Evolutionary conservation across 192 early-diverging fungal species (phyloP), one percentile per base, ranked within the genome.

Genomic region (Coemansia asiatica): DNA sequence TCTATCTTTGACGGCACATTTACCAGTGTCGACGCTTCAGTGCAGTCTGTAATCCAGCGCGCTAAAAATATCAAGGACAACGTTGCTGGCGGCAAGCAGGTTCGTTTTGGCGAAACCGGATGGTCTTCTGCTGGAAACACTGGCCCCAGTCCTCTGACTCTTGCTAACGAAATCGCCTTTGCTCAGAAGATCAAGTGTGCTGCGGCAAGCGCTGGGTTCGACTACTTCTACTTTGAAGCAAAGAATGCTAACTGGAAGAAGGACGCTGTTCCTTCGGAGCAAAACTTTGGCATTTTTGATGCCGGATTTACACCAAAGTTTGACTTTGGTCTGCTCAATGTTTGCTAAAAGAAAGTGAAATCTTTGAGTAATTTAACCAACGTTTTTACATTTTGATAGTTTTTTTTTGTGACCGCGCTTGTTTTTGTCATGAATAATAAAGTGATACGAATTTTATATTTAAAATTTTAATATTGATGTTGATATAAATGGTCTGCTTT

Each of bases 151-250:
- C 79, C 79, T 3, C 51, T 76, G 22, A 49, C 74, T 1, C 50
- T 82, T 51, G 64, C 47, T 16, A 76, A 74, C 60, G 58, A 82
- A 44, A 61, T 68, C 1, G 33, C 50, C 2, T 82, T 63, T 66
- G 68, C 66, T 12, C 54, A 71, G 35, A 61, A 67, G 64, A 72
- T 82, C 66, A 68, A 68, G 56, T 82, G 79, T 55, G 68, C 69
- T 0, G 79, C 74, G 0, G 58, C 60, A 0, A 28, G 51, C 0
- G 65, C 67, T 25, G 64, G 61, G 6, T 71, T 47, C 40, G 62
- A 72, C n/a, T 82, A 82, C 68, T 82, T 82, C 28, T 82, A 71
- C 71, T 82, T 82, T 68, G 79, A 82, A 22, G 79, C 79, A 7
- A 82, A 82, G 74, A 63, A 82, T 31, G 74, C 79, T 1, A 23